Conservation (phyloP, 2,329 filamentous ascomycete genomes). For the Aureobasidium sp. region DNA sequence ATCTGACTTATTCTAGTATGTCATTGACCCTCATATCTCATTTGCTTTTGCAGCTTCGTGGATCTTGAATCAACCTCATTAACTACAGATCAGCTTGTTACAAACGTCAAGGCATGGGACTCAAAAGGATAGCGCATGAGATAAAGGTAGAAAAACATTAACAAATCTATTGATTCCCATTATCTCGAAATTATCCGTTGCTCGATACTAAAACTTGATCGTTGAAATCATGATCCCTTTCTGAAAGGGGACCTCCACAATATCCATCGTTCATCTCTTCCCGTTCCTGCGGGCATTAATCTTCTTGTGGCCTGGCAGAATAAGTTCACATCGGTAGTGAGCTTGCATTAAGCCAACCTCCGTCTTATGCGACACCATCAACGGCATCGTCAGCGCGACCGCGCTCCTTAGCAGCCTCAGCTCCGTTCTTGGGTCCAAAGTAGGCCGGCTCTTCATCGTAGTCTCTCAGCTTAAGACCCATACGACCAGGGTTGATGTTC, state of each 20-base stretch:
- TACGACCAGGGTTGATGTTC: conserved; percentile 48
- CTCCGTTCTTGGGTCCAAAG: conserved; percentile 1
- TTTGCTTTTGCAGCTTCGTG: too few relatives aligned
- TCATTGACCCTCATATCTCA: too few relatives aligned
- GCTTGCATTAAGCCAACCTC: neutral
- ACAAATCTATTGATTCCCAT: too few relatives aligned
- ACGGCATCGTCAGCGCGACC: neutral
- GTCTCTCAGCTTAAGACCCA: conserved; percentile 46
- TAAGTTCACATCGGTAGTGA: neutral
- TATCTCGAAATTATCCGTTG: too few relatives aligned
- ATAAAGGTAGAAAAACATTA: too few relatives aligned
- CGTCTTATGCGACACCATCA: neutral
- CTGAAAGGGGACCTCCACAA: neutral
- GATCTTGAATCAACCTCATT: too few relatives aligned
- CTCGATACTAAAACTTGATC: neutral
- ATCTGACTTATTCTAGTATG: too few relatives aligned
- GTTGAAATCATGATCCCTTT: neutral
- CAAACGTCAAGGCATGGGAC: too few relatives aligned
- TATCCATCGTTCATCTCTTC: neutral
- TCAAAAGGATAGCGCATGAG: too few relatives aligned
- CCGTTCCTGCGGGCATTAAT: neutral
- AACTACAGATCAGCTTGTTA: too few relatives aligned
- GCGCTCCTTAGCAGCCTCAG: neutral
- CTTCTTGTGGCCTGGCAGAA: neutral
- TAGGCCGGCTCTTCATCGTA: conserved; percentile 26